phyloP scores from a whole-genome alignment of 2,329 filamentous ascomycete species.

The Pseudogymnoascus sp. region DNA sequence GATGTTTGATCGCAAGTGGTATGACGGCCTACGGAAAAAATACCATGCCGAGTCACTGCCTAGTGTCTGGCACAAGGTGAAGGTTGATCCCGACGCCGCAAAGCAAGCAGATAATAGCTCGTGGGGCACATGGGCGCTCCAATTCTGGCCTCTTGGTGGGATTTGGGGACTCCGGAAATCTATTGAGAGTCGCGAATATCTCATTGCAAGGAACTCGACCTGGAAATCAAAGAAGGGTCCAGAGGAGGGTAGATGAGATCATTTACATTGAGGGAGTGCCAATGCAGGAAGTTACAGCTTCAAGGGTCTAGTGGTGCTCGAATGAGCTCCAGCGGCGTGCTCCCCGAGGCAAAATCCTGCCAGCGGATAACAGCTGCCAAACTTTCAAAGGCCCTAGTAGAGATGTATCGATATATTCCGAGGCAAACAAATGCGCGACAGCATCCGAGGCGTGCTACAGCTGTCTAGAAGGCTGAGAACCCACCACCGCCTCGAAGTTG shows the following conservation, averaged over 20 bases:
- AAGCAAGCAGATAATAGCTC: constrained; percentile 32
- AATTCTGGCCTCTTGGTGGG: constrained; percentile 48
- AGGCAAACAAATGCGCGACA: neutral
- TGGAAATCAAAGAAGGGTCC: constrained; percentile 18
- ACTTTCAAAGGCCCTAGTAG: neutral
- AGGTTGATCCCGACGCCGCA: constrained; percentile 44
- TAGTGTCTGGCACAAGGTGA: constrained; percentile 64
- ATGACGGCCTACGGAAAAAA: constrained; percentile 54
- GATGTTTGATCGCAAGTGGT: constrained; percentile 53
- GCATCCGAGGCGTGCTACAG: neutral
- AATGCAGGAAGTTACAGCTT: neutral
- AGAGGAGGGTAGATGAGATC: neutral
- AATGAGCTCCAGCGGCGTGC: neutral
- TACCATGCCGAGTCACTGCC: constrained; percentile 57
- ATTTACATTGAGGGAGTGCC: neutral
- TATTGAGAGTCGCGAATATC: constrained; percentile 42
- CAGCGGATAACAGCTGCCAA: neutral
- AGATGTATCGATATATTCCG: neutral
- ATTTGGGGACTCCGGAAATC: constrained; percentile 53
- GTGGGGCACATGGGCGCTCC: constrained; percentile 32
- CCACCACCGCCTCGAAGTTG: neutral
- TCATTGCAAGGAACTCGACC: constrained; percentile 20
- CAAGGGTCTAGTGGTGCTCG: neutral
- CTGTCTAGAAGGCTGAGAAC: neutral
- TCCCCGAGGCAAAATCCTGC: neutral